Evolutionary conservation across 169 alveolate species (phyloP).

Genomic region (Cryptosporidium sp.): DNA sequence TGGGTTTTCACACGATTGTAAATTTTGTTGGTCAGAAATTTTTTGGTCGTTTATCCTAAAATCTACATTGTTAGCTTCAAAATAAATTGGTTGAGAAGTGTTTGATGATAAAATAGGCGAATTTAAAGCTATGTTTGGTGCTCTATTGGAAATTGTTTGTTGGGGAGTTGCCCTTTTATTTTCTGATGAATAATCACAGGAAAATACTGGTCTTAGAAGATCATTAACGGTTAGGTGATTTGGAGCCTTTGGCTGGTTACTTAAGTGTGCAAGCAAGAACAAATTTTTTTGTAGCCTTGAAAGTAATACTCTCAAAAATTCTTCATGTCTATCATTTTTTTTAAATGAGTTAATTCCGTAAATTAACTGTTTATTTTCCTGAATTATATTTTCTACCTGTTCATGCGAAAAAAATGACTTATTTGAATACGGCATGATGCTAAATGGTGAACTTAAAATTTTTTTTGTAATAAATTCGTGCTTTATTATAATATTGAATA

Average conservation of each 20-base stretch:
- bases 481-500: neutral
- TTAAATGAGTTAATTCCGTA: slow-evolving; percentile 44
- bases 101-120: slow-evolving; percentile 39
- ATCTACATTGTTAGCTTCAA: slow-evolving; percentile 28
- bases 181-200: slow-evolving; percentile 56
- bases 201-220: slow-evolving; percentile 24
- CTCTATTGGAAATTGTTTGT: slow-evolving; percentile 13
- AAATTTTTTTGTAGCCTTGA: slow-evolving; percentile 60
- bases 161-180: slow-evolving; percentile 4
- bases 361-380: slow-evolving; percentile 55
- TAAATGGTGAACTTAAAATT: neutral
- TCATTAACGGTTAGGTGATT: slow-evolving; percentile 24
- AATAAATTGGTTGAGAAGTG: slow-evolving; percentile 3
- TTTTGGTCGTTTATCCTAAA: slow-evolving; percentile 16
- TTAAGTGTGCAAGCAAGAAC: slow-evolving; percentile 55
- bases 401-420: slow-evolving; percentile 21
- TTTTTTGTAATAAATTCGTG: neutral
- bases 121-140: slow-evolving; percentile 20
- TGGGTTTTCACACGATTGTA: slow-evolving; percentile 23
- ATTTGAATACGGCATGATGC: slow-evolving; percentile 1
- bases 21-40: slow-evolving; percentile 8
- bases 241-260: slow-evolving; percentile 68
- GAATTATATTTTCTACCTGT: slow-evolving; percentile 5
- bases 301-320: slow-evolving; percentile 1
- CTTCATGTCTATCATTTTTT: slow-evolving; percentile 7